Base-by-base conservation (phyloP, 1,284 basidiomycete genomes). In the Phellinidium pouzarii region DNA sequence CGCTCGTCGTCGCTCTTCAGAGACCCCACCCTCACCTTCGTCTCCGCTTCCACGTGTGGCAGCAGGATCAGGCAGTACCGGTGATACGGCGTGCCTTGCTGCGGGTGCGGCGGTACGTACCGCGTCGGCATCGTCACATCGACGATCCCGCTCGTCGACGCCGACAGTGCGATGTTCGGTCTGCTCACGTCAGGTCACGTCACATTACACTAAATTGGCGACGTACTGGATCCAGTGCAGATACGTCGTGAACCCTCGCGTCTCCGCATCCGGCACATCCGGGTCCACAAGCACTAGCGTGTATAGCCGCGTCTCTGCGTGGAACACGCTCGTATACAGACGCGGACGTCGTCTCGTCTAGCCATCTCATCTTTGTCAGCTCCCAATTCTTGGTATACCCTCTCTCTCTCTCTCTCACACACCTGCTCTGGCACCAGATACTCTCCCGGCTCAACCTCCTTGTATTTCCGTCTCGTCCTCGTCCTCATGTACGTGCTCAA, bases 231-330 rank as follows among this genome's bases (percentile, higher is more conserved):
- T 71, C 83, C 91, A 95, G 67, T 97, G 93, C 26, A 94, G 70
- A 64, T 81, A 92, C 3, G 86, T 80, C 44, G 78, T 77, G 70
- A 79, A 97, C 0, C 80, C 71, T 57, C 77, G 71, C 34, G 72
- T 79, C 25, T 74, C 74, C 57, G 82, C 78, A 60, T 90, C 75
- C 7, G 94, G 94, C 14, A 88, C 79, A 68, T 98, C 94, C 80
- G 88, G 83, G 67, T 98, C 94, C 44, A 97, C 72, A 66, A 97
- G 80, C 27, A 95, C 68, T 56, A 98, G 70, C 0, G 94, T 96
- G 68, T 96, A 97, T n/a, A 86, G 68, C 45, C 86, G 79, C 12
- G 79, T 78, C 49, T 95, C 90, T 0, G 79, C 71, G 66, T 91
- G 89, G 73, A 85, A 94, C 1, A 85, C 82, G 42, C 84, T 88